Base-by-base conservation (phyloP, 352 stramenopile genomes). In the Pelagophyceae sp. region DNA sequence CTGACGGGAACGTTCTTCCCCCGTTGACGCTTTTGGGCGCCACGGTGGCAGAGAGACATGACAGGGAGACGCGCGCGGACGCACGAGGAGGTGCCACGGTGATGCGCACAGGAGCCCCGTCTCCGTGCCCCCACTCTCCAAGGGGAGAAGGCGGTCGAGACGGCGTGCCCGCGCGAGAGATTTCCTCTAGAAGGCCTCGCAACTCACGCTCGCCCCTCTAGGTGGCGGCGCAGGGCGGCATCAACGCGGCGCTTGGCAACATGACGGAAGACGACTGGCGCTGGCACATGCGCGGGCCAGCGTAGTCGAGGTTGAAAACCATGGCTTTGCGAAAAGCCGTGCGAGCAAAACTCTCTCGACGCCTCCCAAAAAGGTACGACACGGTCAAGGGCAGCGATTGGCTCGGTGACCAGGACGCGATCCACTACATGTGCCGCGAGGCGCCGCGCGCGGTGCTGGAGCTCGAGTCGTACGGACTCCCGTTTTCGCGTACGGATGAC, bases 381-480 rank as follows among this genome's bases (percentile, higher is more conserved):
- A 98, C 95, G 27, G 94, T 98, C 27, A 98, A 98, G 84, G 95
- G 95, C 45, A 90, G 81, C 33, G 95, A 98, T 81, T 98, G 93
- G 93, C 87, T 98, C 0, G 95, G 95, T 60, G 95, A 98, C 86
- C 95, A 98, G 86, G 95, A 98, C 85, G 92, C 94, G 72, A 98
- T 98, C 82, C 94, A 98, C 83, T 98, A 98, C 90, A 98, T 98
- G 95, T 98, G 93, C 84, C 85, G 91, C 71, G 94, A 98, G 80
- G 87, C 90, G 38, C 87, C 88, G 60, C 79, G 85, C 71, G 88
- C 87, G 1, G 93, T 98, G 27, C 85, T 96, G 25, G 95, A 98
- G 85, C 86, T 98, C 19, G 95, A 98, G 83, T 88, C 89, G 72
- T 98, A 97, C 79, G 95, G 95, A 27, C 86, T 98, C 65, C 95